Base-by-base conservation (phyloP, 306 rosid species). In the Prunus dulcis region DNA sequence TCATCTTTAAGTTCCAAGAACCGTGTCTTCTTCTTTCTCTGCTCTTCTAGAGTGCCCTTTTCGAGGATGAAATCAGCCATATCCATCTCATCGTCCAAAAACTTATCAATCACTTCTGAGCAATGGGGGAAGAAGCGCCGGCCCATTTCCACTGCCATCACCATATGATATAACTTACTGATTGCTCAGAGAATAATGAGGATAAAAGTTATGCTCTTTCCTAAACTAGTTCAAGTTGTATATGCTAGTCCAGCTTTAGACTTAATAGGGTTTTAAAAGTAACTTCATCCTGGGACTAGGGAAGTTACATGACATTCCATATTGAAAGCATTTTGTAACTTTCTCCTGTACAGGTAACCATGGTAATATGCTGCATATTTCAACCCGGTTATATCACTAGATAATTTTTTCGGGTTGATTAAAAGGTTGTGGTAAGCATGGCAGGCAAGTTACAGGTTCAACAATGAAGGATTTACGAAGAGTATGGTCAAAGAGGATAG, bases 1-100 rank as follows among this genome's bases (percentile, higher is more conserved):
- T 91, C 99, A 0, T 89, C 93, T 84, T 86, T 92, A 41, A 91
- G 98, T 79, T 96, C 99, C 90, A 83, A 78, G 92, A 90, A 96
- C 3, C 97, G 90, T 10, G 6, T 19, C 82, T 85, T 92, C 93
- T 91, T 96, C 23, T 25, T 81, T 80, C 15, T 71, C 82, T 85
- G 96, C 88, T 95, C 99, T 55, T 89, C 93, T 13, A 77, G 82
- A 5, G 86, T 64, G 41, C 97, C 99, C 71, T 87, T 88, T 9
- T 92, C 94, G 3, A 96, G 89, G 84, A 84, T 84, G 72, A 88
- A 88, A 71, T 96, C 97, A 0, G 88, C 89, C 89, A 89, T 87
- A 30, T 91, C 89, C 78, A 89, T 80, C 12, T 92, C 93, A 1
- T 91, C 91, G 0, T 90, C 93, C 15, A 96, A 83, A 80, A 89